Evolutionary conservation across 2,329 filamentous ascomycete genomes (phyloP).

Genomic region (Aureobasidium sp.): DNA sequence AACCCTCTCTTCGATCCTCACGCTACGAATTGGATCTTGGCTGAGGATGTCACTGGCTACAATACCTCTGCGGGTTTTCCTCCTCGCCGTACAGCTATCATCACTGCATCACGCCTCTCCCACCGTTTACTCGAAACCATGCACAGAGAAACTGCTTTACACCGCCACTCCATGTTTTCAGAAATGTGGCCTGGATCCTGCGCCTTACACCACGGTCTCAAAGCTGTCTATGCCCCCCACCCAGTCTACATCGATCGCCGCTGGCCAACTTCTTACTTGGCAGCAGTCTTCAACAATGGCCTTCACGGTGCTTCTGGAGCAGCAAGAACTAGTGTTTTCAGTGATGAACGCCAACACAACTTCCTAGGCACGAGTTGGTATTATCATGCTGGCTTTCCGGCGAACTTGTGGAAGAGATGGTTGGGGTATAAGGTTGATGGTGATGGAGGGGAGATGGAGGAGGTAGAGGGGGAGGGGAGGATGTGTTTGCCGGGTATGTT

Average conservation of each 20-base stretch:
- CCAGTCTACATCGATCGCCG: conserved; percentile 6
- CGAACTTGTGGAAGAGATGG: background rate
- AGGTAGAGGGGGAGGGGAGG: background rate
- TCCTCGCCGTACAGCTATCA: background rate
- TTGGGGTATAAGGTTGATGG: no score
- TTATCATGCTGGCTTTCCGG: background rate
- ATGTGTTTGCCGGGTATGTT: conserved; percentile 6
- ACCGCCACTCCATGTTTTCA: conserved; percentile 1
- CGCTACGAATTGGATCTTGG: background rate
- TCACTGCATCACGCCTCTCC: conserved; percentile 1
- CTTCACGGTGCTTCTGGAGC: background rate
- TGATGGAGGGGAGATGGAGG: background rate
- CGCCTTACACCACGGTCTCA: conserved; percentile 6
- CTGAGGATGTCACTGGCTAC: background rate
- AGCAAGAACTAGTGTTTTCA: background rate
- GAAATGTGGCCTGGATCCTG: conserved; percentile 6
- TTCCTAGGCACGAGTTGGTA: conserved; percentile 3
- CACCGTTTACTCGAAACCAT: background rate
- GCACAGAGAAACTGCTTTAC: background rate
- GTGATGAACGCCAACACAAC: conserved; percentile 11
- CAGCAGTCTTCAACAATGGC: background rate
- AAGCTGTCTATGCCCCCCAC: background rate
- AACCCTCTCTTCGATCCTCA: background rate
- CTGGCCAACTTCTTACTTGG: background rate
- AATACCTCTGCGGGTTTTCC: background rate